phyloP scores from a whole-genome alignment of 805 yeast genomes.

The Candida golubevii region DNA sequence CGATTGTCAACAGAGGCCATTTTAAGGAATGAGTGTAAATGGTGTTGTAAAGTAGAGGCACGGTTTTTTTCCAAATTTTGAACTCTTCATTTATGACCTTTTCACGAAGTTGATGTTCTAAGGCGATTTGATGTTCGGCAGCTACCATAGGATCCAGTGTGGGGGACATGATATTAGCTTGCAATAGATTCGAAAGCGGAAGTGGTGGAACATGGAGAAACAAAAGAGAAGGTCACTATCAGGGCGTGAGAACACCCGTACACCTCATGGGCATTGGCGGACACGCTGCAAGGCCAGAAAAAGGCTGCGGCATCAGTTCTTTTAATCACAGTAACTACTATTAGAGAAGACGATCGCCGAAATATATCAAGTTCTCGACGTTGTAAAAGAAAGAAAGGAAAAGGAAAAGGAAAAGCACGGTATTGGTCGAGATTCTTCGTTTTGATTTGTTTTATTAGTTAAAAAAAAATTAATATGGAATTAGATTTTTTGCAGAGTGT shows the following conservation, averaged over 20 bases:
- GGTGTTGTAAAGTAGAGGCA: constrained; percentile 72
- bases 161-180: constrained; percentile 3
- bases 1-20: constrained; percentile 68
- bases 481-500: too few relatives aligned
- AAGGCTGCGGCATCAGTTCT: too few relatives aligned
- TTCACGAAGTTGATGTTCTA: constrained; percentile 52
- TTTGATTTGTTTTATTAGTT: too few relatives aligned
- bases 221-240: constrained; percentile 1
- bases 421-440: too few relatives aligned
- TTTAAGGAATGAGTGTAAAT: constrained; percentile 63
- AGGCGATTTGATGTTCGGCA: constrained; percentile 35
- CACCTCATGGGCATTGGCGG: neutral
- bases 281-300: too few relatives aligned
- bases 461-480: too few relatives aligned
- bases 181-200: too few relatives aligned
- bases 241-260: constrained; percentile 5
- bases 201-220: neutral
- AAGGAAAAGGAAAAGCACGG: too few relatives aligned
- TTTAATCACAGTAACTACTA: too few relatives aligned
- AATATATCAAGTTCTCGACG: too few relatives aligned
- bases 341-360: too few relatives aligned
- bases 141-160: constrained; percentile 11
- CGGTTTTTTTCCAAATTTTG: constrained; percentile 77
- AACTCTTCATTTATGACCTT: constrained; percentile 72
- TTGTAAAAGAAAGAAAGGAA: too few relatives aligned